These are phyloP conservation scores for Suillus ampliporus DNA, from an alignment of 768 basidiomycete genomes.

Conservation along the genomic window DNA sequence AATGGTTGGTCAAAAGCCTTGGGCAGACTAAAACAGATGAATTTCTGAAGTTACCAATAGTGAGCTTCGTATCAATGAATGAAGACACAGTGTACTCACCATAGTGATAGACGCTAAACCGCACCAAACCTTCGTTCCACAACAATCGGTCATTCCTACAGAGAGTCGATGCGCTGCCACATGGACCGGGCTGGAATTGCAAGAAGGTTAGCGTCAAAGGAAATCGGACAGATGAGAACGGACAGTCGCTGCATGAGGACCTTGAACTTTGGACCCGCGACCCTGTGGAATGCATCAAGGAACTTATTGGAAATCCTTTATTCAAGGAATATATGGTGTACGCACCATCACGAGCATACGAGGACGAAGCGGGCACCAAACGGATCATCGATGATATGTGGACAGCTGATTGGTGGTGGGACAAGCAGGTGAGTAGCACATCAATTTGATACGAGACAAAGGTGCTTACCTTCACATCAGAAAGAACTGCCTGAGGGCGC, in stretches of 20 bases:
- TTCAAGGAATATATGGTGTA: conserved; percentile 15
- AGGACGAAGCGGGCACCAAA: conserved; percentile 8
- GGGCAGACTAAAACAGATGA: conserved; percentile 37
- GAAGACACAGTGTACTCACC: not conserved
- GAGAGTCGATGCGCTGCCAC: conserved; percentile 27
- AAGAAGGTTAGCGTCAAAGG: conserved; percentile 24
- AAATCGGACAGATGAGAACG: conserved; percentile 20
- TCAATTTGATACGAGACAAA: too few species aligned
- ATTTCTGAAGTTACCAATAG: not conserved
- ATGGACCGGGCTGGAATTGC: conserved; percentile 28
- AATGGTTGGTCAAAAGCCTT: conserved; percentile 36
- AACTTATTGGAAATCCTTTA: conserved; percentile 36
- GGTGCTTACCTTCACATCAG: conserved; percentile 4
- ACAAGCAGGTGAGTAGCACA: conserved; percentile 22
- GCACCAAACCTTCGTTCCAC: conserved; percentile 27
- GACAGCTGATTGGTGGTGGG: conserved; percentile 32
- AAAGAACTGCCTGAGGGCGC: conserved; percentile 17
- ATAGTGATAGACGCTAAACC: conserved; percentile 10
- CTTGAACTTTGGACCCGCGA: conserved; percentile 37
- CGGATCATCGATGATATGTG: conserved; percentile 26
- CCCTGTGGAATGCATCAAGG: conserved; percentile 19
- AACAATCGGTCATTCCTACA: conserved; percentile 30
- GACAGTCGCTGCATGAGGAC: conserved; percentile 15
- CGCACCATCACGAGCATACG: conserved; percentile 12
- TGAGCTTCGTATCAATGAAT: not conserved